These are phyloP conservation scores for Radiomyces spectabilis DNA, from an alignment of 192 early-diverging fungal species.

Conservation along the genomic window DNA sequence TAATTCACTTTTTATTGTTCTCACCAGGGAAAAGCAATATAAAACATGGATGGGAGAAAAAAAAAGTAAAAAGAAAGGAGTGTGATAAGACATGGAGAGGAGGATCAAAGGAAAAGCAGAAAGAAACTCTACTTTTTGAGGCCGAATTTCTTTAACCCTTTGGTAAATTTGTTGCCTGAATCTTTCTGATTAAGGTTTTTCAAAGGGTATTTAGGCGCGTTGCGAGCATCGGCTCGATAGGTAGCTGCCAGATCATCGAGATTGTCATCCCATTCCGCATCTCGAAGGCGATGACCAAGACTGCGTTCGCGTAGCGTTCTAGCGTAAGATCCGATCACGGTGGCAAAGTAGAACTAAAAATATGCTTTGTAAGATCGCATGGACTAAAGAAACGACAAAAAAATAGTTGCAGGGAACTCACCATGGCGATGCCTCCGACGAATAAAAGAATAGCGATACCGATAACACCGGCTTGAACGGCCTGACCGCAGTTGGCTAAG, in stretches of 20 bases:
- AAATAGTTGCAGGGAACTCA: not conserved
- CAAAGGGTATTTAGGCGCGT: slow-evolving; percentile 23
- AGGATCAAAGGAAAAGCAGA: not conserved
- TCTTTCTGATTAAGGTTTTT: slow-evolving; percentile 9
- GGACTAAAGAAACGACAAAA: not conserved
- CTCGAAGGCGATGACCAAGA: slow-evolving; percentile 24
- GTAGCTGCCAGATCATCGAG: slow-evolving; percentile 8
- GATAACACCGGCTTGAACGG: slow-evolving; percentile 22
- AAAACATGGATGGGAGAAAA: not conserved
- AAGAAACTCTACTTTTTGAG: not conserved
- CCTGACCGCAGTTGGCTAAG: slow-evolving; percentile 22
- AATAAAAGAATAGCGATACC: slow-evolving; percentile 18
- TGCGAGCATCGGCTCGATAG: slow-evolving; percentile 13
- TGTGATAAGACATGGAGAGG: not conserved
- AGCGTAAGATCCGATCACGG: slow-evolving; percentile 12
- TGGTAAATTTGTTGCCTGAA: not conserved
- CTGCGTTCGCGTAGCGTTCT: slow-evolving; percentile 13
- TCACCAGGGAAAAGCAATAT: not conserved
- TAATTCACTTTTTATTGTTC: not conserved
- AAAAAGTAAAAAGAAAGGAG: not conserved
- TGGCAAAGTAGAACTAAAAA: slow-evolving; percentile 22
- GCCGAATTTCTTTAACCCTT: not conserved
- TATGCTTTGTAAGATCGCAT: not conserved
- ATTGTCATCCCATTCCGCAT: slow-evolving; percentile 23
- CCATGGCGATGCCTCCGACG: slow-evolving; percentile 19